Evolutionary conservation across 2,329 filamentous ascomycete genomes (phyloP), one percentile per base, ranked within the genome.

Genomic region (Waltergamsia citrina): DNA sequence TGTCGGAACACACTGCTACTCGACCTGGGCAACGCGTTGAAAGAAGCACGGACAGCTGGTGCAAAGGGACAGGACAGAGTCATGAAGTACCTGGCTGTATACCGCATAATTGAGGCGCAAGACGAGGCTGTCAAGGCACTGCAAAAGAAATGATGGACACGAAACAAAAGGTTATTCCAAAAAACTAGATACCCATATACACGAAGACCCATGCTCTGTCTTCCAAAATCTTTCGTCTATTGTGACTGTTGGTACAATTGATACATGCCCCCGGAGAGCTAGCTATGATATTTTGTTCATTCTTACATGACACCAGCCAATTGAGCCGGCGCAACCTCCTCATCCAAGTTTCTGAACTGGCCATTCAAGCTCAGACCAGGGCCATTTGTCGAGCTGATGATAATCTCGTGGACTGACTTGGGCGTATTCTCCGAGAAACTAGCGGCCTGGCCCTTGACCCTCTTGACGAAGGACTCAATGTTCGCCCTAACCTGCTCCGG

Each of bases 281-380:
- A 12, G 11, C 17, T 22, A 16, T 22, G n/a, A 22, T 17, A 14
- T 21, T 37, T 28, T 27, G 25, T 26, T 26, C 35, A 26, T 38
- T 39, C 39, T 61, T 69, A 74, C 66, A 74, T 76, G 39, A 66
- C 61, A 16, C 63, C 64, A 34, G 66, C 60, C 46, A 81, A 49
- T 40, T 72, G 59, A 29, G 61, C 66, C 18, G 69, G 61, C 29
- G 65, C 63, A 31, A 81, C 55, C 32, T 60, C 63, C 40, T 75
- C 75, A 39, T 74, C 69, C 5, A 70, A 65, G 34, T 79, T 67
- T 48, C 63, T 76, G 56, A 92, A 83, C 35, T 81, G 76, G 37
- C 88, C 90, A 53, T 75, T 94, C 54, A 98, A 62, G 53, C 80
- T 86, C 64, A 98, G 77, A 1, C 86, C 90, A 2, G 92, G 88